phyloP scores from a whole-genome alignment of 2,329 filamentous ascomycete genomes.

The Aspergillus fischeri region DNA sequence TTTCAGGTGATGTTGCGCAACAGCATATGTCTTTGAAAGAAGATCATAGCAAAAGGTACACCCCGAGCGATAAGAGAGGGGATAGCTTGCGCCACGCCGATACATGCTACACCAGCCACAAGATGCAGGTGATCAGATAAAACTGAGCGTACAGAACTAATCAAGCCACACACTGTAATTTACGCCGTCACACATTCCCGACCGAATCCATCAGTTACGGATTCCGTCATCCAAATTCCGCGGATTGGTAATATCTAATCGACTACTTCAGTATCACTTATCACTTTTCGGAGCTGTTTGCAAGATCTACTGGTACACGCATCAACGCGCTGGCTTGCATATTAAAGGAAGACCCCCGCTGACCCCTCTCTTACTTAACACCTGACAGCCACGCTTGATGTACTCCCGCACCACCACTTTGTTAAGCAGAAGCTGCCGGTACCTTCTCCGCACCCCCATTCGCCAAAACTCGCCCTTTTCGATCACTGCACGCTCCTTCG shows the following conservation, averaged over 20 bases:
- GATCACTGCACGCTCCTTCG: slow-evolving; percentile 30
- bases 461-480: slow-evolving; percentile 29
- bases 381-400: slow-evolving; percentile 27
- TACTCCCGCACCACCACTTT: slow-evolving; percentile 34
- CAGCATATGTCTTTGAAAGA: neutral
- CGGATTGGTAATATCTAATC: neutral
- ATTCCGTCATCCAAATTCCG: neutral
- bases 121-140: neutral
- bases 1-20: neutral
- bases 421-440: slow-evolving; percentile 38
- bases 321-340: neutral
- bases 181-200: neutral
- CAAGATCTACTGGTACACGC: neutral
- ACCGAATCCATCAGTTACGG: neutral
- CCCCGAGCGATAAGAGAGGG: neutral
- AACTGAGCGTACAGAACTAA: too few relatives aligned
- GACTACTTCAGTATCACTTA: neutral
- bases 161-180: neutral
- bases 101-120: neutral
- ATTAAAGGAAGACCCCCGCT: neutral
- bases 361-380: neutral
- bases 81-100: neutral
- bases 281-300: neutral
- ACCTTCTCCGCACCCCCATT: slow-evolving; percentile 30
- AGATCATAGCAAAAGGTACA: neutral